These are phyloP conservation scores for Volvariella surrecta DNA, from an alignment of 1,284 basidiomycete genomes.

Conservation along the genomic window DNA sequence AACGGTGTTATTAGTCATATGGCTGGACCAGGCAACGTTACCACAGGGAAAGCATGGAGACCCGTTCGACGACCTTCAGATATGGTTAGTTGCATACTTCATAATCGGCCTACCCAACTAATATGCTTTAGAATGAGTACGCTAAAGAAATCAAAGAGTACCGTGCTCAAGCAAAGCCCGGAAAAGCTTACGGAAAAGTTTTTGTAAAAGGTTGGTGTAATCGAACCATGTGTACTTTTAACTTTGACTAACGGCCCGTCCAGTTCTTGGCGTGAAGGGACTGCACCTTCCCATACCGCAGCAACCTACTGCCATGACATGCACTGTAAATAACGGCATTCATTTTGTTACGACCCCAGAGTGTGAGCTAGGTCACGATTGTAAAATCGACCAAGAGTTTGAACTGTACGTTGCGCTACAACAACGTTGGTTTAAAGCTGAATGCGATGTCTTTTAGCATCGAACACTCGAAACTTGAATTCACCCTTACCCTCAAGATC, in stretches of 20 bases:
- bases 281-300: constrained; percentile 70
- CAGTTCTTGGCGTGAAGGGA: constrained; percentile 74
- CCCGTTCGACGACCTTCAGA: constrained; percentile 84
- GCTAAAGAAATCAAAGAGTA: constrained; percentile 81
- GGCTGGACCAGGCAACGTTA: constrained; percentile 68
- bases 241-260: constrained; percentile 2
- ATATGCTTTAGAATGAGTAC: constrained; percentile 74
- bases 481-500: constrained; percentile 80
- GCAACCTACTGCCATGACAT: constrained; percentile 71
- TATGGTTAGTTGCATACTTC: constrained; percentile 54
- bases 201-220: constrained; percentile 75
- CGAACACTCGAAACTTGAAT: constrained; percentile 85
- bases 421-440: neutral
- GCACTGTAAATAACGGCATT: constrained; percentile 93
- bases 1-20: constrained; percentile 64
- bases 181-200: constrained; percentile 83
- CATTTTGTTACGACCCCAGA: constrained; percentile 94
- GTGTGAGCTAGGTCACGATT: constrained; percentile 51
- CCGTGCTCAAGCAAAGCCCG: constrained; percentile 65
- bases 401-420: constrained; percentile 60
- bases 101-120: too few species aligned
- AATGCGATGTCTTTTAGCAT: constrained; percentile 38
- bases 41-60: constrained; percentile 82
- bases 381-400: constrained; percentile 86
- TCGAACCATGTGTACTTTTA: constrained; percentile 1